These are phyloP conservation scores for Diplocarpon mali DNA, from an alignment of 2,329 filamentous ascomycete species.

Conservation along the genomic window DNA sequence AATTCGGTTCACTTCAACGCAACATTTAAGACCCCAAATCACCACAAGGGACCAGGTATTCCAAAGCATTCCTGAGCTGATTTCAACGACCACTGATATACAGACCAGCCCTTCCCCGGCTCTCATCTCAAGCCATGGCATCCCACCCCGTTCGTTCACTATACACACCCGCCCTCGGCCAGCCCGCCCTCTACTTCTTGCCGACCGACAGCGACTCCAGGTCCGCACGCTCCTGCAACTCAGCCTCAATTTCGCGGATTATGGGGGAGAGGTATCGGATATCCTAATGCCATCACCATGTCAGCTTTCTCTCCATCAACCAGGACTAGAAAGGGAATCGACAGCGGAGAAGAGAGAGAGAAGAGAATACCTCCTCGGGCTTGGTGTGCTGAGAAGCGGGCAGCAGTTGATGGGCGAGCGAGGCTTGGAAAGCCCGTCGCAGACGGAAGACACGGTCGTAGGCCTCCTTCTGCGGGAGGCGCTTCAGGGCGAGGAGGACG, in stretches of 20 bases:
- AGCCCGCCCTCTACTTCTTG: slow-evolving; percentile 12
- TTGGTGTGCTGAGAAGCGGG: slow-evolving; percentile 57
- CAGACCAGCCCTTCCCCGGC: background rate
- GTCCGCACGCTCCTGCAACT: slow-evolving; percentile 55
- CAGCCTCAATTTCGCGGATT: slow-evolving; percentile 58
- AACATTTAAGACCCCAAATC: no score
- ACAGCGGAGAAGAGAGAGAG: no score
- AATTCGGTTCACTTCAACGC: no score
- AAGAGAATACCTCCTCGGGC: slow-evolving; percentile 44
- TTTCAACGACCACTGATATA: slow-evolving; percentile 2
- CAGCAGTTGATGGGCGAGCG: slow-evolving; percentile 51
- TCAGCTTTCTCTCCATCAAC: slow-evolving; percentile 10
- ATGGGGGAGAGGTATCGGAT: slow-evolving; percentile 53
- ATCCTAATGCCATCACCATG: slow-evolving; percentile 38
- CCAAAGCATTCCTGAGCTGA: no score
- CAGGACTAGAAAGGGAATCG: no score
- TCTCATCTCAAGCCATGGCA: background rate
- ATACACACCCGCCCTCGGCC: slow-evolving; percentile 9
- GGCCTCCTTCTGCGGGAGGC: slow-evolving; percentile 77
- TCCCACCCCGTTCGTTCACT: slow-evolving; percentile 4
- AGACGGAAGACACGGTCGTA: slow-evolving; percentile 98
- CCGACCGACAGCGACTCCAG: slow-evolving; percentile 53
- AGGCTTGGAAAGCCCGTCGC: slow-evolving; percentile 74
- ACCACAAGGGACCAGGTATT: no score
- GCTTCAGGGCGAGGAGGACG: slow-evolving; percentile 80